Percentiles rank a stretch among this genome's conserved stretches.
Conservation (phyloP, 352 stramenopile genomes). For the Pythium phragmitis region DNA sequence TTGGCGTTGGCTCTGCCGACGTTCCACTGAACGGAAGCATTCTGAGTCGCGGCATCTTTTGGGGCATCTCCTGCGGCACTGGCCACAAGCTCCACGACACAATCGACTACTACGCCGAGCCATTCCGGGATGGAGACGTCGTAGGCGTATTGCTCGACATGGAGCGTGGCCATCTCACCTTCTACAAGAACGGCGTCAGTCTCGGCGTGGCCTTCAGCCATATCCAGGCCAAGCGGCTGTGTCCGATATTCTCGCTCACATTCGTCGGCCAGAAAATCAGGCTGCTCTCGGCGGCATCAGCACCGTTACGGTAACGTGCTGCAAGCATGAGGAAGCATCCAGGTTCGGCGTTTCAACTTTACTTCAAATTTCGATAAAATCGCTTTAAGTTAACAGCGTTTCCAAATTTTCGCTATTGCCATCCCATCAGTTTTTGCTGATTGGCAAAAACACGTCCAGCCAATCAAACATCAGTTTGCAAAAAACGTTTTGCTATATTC, state of each 20-base stretch:
- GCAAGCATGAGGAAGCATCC: not conserved
- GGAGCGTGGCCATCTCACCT: conserved; percentile 68
- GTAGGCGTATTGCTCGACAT: conserved; percentile 77
- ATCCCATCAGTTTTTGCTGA: conserved; percentile 14
- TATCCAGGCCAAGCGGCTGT: conserved; percentile 58
- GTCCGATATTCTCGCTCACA: conserved; percentile 69
- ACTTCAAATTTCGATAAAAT: conserved; percentile 2
- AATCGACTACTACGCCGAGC: conserved; percentile 72
- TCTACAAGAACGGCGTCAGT: conserved; percentile 76
- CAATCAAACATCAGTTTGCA: not conserved
- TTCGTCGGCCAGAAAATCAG: conserved; percentile 66
- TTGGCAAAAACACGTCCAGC: conserved; percentile 3
- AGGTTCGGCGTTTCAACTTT: not conserved
- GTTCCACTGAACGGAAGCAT: conserved; percentile 59
- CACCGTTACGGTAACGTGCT: conserved; percentile 37
- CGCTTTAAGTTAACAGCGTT: not conserved
- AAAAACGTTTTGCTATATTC: conserved; percentile 13
- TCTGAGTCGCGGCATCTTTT: conserved; percentile 63
- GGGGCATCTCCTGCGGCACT: conserved; percentile 68
- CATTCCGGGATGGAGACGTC: conserved; percentile 73
- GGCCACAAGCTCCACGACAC: conserved; percentile 77
- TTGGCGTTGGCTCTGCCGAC: conserved; percentile 57
- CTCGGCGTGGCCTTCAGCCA: conserved; percentile 72
- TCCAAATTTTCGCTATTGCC: conserved; percentile 7
- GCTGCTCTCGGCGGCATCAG: conserved; percentile 51